A percentile compares a stretch with the other conserved stretches of the same genome.
These are phyloP conservation scores for Rehmannia glutinosa DNA, from an alignment of 257 asterid species.

Conservation along the genomic window DNA sequence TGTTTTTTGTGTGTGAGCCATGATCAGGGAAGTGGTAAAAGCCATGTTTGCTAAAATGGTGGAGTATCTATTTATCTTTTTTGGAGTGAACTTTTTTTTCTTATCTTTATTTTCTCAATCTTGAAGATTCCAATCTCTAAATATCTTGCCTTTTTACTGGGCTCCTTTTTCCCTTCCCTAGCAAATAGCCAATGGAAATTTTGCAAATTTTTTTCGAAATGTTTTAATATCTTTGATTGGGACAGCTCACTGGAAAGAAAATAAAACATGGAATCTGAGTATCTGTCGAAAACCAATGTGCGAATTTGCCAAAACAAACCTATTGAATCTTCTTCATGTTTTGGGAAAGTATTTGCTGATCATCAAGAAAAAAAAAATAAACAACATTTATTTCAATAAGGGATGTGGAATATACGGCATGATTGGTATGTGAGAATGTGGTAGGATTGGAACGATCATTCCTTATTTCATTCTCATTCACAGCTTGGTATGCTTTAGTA, in stretches of 20 bases:
- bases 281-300: constrained; percentile 10
- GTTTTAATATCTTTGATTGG: constrained; percentile 13
- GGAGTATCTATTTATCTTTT: constrained; percentile 21
- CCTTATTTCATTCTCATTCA: too few species aligned
- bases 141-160: constrained; percentile 21
- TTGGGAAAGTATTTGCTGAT: not conserved
- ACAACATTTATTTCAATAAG: not conserved
- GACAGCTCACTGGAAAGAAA: constrained; percentile 5
- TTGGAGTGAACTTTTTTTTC: not conserved
- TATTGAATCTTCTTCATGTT: constrained; percentile 14
- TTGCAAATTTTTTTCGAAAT: not conserved
- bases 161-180: constrained; percentile 13
- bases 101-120: constrained; percentile 12
- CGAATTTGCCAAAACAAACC: constrained; percentile 17
- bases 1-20: not conserved
- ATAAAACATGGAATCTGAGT: constrained; percentile 28
- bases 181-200: constrained; percentile 9
- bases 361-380: not conserved
- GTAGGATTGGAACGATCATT: too few species aligned
- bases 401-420: too few species aligned
- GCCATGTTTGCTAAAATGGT: constrained; percentile 7
- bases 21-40: too few species aligned
- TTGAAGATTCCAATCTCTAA: constrained; percentile 26
- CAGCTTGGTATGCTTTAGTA: too few species aligned
- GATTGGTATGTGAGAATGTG: too few species aligned